Evolutionary conservation across 2,329 filamentous ascomycete genomes (phyloP), one percentile per base, ranked within the genome.

Genomic region (Dothidotthia symphoricarpi): DNA sequence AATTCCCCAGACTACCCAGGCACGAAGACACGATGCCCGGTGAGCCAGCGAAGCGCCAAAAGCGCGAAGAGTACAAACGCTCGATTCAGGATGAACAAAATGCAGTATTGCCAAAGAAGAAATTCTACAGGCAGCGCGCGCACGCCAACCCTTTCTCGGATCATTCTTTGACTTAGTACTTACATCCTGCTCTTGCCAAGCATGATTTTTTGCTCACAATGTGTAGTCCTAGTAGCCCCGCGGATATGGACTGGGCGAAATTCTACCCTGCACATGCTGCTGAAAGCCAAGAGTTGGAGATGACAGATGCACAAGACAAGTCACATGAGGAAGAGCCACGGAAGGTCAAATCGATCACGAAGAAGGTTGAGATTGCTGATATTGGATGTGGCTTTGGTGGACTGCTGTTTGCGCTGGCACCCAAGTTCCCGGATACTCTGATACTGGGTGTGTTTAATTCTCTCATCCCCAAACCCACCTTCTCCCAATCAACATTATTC

Each of bases 91-190:
- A 61, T 10, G 65, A 65, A n/a, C 61, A 70, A 41, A 62, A 68
- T 46, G 69, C 80, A 6, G 77, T 81, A 56, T 71, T 96, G 57
- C 93, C 93, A 8, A 85, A 88, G 69, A 98, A 98, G 76, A 91
- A 86, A 72, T 95, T 93, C 72, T 98, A 95, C 68, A 82, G 93
- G 39, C 93, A 98, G 69, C 81, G 93, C 67, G 93, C 93, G 25
- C 93, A 98, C 71, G 93, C 93, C 47, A 98, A 98, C 72, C 90
- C 91, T 6, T 98, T 98, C 71, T 96, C 91, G 3, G 93, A 98
- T 61, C 93, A 98, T 73, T 75, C 80, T 41, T 75, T 98, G 63
- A 76, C 78, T 58, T 98, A 98, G 93, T 95, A 78, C 28, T 50
- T 22, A 8, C 34, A 36, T 13, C 19, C 10, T 22, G 14, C n/a